Percentiles rank a stretch among this genome's conserved stretches.
Evolutionary conservation across 2,329 filamentous ascomycete genomes (phyloP).

Genomic region (Aspergillus udagawae): DNA sequence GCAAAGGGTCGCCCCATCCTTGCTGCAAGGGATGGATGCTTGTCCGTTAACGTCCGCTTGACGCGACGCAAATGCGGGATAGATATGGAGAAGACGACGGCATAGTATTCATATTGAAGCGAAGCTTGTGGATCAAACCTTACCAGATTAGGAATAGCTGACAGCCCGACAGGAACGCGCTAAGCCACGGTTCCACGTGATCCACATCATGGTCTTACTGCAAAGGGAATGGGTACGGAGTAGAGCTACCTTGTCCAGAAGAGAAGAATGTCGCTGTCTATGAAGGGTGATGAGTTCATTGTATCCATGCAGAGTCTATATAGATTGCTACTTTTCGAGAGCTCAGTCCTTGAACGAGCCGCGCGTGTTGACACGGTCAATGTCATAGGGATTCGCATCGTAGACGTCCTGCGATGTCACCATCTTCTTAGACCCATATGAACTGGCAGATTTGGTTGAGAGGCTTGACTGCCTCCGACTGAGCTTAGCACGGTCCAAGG

Average conservation of each 20-base stretch:
- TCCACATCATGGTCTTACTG: conserved; percentile 21
- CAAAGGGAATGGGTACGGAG: conserved; percentile 13
- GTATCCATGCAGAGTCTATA: neutral
- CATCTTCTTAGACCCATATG: neutral
- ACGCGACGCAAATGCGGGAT: neutral
- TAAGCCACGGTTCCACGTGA: conserved; percentile 16
- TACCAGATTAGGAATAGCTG: conserved; percentile 3
- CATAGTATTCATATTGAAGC: neutral
- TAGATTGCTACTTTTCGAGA: neutral
- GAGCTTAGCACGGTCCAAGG: neutral
- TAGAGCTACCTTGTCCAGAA: conserved; percentile 15
- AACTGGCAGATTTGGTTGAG: neutral
- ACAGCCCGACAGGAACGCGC: neutral
- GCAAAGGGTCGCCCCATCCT: conserved; percentile 11
- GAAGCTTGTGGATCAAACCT: neutral
- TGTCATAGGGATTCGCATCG: conserved; percentile 11
- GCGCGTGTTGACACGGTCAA: conserved; percentile 11
- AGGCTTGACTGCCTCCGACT: neutral
- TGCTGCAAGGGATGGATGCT: neutral
- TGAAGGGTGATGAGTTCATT: neutral
- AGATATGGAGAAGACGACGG: neutral
- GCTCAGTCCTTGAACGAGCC: conserved; percentile 8
- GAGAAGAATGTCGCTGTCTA: neutral
- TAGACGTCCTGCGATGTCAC: conserved; percentile 5
- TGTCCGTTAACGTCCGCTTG: neutral